Evolutionary conservation across 2,329 filamentous ascomycete genomes (phyloP), one percentile per base, ranked within the genome.

Genomic region (Diaporthe ilicicola): DNA sequence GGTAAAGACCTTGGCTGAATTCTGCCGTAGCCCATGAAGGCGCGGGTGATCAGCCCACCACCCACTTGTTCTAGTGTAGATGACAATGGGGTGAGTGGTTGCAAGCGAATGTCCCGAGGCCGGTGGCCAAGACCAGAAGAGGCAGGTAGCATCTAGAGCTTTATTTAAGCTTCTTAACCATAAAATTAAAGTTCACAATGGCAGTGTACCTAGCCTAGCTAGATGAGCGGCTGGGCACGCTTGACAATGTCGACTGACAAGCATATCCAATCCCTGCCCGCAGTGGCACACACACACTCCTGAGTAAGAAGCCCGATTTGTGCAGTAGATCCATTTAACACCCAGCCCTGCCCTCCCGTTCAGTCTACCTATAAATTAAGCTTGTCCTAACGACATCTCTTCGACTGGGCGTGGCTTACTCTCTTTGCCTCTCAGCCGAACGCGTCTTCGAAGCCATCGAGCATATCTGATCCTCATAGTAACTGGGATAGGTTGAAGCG

Each of bases 241-340:
- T 19, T 44, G 55, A 59, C 24, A 59, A 27, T 37, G 55, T 42
- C 22, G 27, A 27, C 39, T 15, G 29, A 29, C 55, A 42, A 13
- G 34, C 34, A 24, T 12, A 44, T 39, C 55, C 15, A 44, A 15
- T 27, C 8, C 15, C 34, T 42, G 34, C 55, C 37, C 55, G 22
- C 37, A 42, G 55, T 59, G 55, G 8, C 55, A 59, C 59, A 48
- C 59, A 37, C 59, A 62, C 59, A 34, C 32, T 34, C 32, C 29
- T 59, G 17, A 19, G n/a, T 34, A 10, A 10, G 1, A 12, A 13
- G 13, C 34, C 22, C 54, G 19, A 27, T 19, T 27, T 59, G 22
- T 42, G 34, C 54, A 42, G 12, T 42, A 59, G 22, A 61, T 24
- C n/a, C 37, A 44, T 29, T 61, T 29, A 44, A 61, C 37, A 44